Conservation (phyloP, 2,329 filamentous ascomycete species). For the Penicillium expansum region DNA sequence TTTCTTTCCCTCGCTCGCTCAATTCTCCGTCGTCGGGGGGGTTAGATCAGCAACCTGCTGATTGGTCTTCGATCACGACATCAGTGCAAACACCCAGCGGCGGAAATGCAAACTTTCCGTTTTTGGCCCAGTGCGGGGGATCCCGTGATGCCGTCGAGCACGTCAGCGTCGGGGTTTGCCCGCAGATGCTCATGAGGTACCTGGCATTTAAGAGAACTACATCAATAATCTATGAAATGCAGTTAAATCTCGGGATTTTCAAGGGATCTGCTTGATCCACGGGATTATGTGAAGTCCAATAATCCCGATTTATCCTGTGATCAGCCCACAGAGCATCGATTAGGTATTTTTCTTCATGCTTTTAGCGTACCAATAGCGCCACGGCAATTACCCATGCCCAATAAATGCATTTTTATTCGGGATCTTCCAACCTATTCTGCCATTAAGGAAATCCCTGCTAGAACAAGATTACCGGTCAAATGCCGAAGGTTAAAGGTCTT, state of each 20-base stretch:
- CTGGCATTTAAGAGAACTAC: not conserved
- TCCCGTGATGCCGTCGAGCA: slow-evolving; percentile 33
- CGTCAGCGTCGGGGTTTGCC: slow-evolving; percentile 31
- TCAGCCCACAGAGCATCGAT: not conserved
- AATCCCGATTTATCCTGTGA: not conserved
- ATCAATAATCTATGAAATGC: not conserved
- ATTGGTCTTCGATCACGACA: slow-evolving; percentile 48
- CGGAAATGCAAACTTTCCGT: slow-evolving; percentile 31
- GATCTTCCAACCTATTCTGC: not conserved
- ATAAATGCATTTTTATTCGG: not conserved
- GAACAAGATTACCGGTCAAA: slow-evolving; percentile 5
- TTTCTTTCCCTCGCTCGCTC: slow-evolving; percentile 19
- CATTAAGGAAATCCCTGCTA: not conserved
- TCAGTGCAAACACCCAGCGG: slow-evolving; percentile 37
- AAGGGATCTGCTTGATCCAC: not conserved
- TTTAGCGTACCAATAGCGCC: slow-evolving; percentile 8
- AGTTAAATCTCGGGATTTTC: not conserved
- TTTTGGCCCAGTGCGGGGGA: slow-evolving; percentile 27
- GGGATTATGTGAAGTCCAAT: not conserved
- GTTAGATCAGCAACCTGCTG: slow-evolving; percentile 34
- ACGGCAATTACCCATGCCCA: slow-evolving; percentile 4
- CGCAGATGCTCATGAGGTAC: not conserved
- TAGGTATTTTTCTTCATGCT: not conserved
- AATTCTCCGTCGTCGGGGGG: slow-evolving; percentile 38
- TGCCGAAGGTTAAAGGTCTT: not conserved